Evolutionary conservation across 306 rosid species (phyloP), one percentile per base, ranked within the genome.

Genomic region (Prunus padus): DNA sequence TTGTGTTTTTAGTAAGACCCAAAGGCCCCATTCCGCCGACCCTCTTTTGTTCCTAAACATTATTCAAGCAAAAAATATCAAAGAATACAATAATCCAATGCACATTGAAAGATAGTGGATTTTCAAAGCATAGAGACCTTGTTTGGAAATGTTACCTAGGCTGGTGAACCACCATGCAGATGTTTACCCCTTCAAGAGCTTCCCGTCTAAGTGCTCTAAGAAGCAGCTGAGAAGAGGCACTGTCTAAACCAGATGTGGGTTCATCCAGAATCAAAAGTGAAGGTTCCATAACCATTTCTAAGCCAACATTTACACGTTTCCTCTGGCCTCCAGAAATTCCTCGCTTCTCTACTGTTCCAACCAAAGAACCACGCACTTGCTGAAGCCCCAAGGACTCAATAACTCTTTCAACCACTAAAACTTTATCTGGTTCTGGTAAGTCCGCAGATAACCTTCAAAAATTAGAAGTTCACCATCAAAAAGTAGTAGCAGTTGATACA

Each of bases 221-320:
- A 79, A 95, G 98, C 71, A 88, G 89, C 78, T 85, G 97, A 59
- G 99, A 95, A 59, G 99, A 90, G 73, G 99, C 93, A 81, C 99
- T 95, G 84, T 95, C 98, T 92, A 95, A 84, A 81, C 99, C 97
- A 62, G 99, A 95, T 0, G 99, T 92, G 63, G 99, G 99, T 81
- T 95, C 98, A 83, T 95, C 99, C 83, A 95, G 86, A 62, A 95
- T 87, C 84, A 95, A 75, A 76, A 95, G 91, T 75, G 99, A 95
- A 86, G 99, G 99, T 77, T 92, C 99, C 96, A 95, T 89, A 76
- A 95, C 99, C 99, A 95, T 95, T 85, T 95, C 99, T 74, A 95
- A 79, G 71, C 98, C 98, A 63, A 92, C 99, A 86, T 95, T 95
- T 75, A 92, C 99, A 28, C 98, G 91, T 81, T 95, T 95, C 82